Conservation (phyloP, 768 basidiomycete genomes). For the Leccinum arenicola region DNA sequence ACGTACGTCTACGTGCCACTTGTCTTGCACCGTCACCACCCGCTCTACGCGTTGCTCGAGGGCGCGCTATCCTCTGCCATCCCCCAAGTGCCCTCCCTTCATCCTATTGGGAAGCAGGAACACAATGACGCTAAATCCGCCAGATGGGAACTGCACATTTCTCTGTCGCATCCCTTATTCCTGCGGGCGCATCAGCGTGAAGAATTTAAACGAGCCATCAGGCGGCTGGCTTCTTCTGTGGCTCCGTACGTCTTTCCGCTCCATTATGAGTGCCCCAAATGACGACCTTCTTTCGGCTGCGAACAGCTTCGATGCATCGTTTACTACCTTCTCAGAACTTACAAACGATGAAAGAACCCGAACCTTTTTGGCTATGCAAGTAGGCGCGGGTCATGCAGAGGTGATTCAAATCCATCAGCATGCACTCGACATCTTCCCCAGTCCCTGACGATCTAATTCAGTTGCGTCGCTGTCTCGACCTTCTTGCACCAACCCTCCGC, state of each 20-base stretch:
- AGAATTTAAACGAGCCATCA: constrained; percentile 63
- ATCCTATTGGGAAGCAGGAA: constrained; percentile 37
- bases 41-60: constrained; percentile 45
- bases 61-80: constrained; percentile 46
- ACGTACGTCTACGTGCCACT: constrained; percentile 76
- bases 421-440: background rate
- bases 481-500: constrained; percentile 56
- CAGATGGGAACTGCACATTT: constrained; percentile 68
- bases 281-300: constrained; percentile 7
- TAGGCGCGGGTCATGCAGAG: constrained; percentile 81
- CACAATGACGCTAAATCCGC: background rate
- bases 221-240: constrained; percentile 44
- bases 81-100: constrained; percentile 43
- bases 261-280: constrained; percentile 4
- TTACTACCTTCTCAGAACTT: constrained; percentile 67
- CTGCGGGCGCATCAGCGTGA: constrained; percentile 78
- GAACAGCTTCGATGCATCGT: constrained; percentile 68
- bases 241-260: constrained; percentile 40
- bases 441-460: constrained; percentile 33
- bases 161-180: constrained; percentile 79
- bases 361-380: constrained; percentile 75
- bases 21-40: constrained; percentile 39
- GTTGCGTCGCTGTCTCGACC: constrained; percentile 55
- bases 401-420: constrained; percentile 38
- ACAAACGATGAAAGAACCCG: constrained; percentile 80